Percentiles rank a stretch among this genome's conserved stretches.
Evolutionary conservation across 305 asterid species (phyloP).

Genomic region (Fraxinus albicans): DNA sequence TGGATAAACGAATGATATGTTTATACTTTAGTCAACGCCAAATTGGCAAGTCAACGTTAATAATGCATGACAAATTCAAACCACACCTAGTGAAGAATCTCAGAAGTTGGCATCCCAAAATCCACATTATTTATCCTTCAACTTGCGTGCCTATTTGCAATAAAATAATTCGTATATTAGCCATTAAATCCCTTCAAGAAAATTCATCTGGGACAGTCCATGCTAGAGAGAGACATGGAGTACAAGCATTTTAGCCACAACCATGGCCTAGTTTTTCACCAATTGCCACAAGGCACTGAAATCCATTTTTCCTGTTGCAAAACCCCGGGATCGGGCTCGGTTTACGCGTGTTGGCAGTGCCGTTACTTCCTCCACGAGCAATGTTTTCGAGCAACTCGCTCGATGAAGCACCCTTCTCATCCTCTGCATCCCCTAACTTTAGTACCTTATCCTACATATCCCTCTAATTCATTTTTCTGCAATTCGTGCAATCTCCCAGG

Average conservation of each 20-base stretch:
- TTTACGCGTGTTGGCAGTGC: constrained; percentile 70
- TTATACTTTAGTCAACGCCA: constrained; percentile 18
- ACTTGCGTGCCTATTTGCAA: constrained; percentile 27
- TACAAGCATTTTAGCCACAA: constrained; percentile 70
- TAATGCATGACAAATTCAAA: constrained; percentile 32
- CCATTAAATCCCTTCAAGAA: background rate
- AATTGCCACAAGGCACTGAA: constrained; percentile 46
- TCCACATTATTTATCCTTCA: constrained; percentile 21
- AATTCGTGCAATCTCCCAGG: constrained; percentile 50
- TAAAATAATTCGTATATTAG: constrained; percentile 10
- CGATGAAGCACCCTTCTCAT: constrained; percentile 54
- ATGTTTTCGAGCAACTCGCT: constrained; percentile 54
- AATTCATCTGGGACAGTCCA: constrained; percentile 12
- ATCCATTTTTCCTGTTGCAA: constrained; percentile 64
- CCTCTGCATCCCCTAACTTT: constrained; percentile 57
- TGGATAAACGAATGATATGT: background rate
- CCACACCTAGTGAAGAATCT: constrained; percentile 23
- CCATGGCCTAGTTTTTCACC: constrained; percentile 56
- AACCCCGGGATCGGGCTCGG: constrained; percentile 42
- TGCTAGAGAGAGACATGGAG: constrained; percentile 37
- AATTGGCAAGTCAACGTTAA: constrained; percentile 27
- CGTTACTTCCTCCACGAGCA: constrained; percentile 59
- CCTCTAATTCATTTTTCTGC: constrained; percentile 58
- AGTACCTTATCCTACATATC: constrained; percentile 61
- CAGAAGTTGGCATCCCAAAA: constrained; percentile 5